Evolutionary conservation across 2,329 filamentous ascomycete genomes (phyloP), one percentile per base, ranked within the genome.

Genomic region (Cladobotryum mycophilum): DNA sequence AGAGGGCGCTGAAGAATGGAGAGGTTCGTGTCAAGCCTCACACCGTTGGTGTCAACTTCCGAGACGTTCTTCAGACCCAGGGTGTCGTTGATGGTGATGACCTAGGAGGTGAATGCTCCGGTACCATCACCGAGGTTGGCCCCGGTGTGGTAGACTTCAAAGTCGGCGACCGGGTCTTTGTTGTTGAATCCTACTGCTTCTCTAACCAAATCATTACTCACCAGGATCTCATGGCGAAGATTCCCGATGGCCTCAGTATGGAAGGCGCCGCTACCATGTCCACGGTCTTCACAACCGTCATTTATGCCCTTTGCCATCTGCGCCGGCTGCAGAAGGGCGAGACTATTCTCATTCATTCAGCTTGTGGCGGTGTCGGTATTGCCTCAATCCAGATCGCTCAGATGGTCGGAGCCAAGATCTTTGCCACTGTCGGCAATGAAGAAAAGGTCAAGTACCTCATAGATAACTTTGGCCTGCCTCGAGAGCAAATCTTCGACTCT

Each of bases 401-500:
- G 25, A 51, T 48, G 44, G 37, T 53, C 8, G 43, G 48, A 4
- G 51, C 40, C 12, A 41, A 41, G 38, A 12, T 41, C 38, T 72
- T 62, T 42, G 58, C 56, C 3, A 73, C 70, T 0, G 67, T 69
- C 4, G 60, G 64, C 8, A 63, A 58, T 2, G 52, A 61, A 2
- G 64, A 67, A 9, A 74, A 76, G 55, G 53, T 53, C 2, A 47
- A 61, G 3, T 61, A 69, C 11, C 56, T 75, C 2, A 56, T 56
- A 17, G 54, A 56, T 1, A 54, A 48, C 1, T 70, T 64, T 50
- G 58, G 54, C 0, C 64, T 75, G 11, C 62, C 64, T 0, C 50
- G 52, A 14, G 52, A 59, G 5, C 61, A 61, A 30, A 68, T 74
- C 35, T 66, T 73, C 49, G 58, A 60, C 43, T 67, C 63, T 20